These are phyloP conservation scores for Metarhizium robertsii DNA, from an alignment of 2,329 filamentous ascomycete species.

Conservation along the genomic window DNA sequence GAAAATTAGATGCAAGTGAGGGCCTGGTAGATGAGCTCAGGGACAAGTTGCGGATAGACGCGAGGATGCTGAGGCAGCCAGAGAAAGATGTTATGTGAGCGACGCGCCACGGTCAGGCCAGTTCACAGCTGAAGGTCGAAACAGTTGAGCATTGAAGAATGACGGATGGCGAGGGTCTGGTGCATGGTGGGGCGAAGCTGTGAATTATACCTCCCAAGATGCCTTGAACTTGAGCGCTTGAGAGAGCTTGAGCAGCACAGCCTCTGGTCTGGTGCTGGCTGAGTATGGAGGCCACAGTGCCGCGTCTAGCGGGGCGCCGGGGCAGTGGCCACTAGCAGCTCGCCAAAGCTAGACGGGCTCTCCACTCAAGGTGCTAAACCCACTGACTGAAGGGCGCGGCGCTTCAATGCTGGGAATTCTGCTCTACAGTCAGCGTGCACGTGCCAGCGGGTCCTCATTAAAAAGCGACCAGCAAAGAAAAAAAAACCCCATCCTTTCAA, in stretches of 20 bases:
- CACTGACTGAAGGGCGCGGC: too few relatives aligned
- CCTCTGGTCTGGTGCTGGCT: neutral
- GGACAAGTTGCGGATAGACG: neutral
- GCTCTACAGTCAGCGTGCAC: neutral
- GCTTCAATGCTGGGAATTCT: too few relatives aligned
- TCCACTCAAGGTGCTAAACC: neutral
- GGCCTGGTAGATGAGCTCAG: too few relatives aligned
- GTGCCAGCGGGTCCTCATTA: neutral
- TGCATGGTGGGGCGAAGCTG: conserved; percentile 1
- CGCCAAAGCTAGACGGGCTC: neutral
- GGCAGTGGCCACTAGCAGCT: neutral
- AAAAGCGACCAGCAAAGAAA: neutral
- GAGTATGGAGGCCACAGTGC: neutral
- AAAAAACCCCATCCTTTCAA: neutral
- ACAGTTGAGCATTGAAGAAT: neutral
- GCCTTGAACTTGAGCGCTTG: too few relatives aligned
- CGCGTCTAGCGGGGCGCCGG: neutral
- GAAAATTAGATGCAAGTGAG: too few relatives aligned
- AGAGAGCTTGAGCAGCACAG: too few relatives aligned
- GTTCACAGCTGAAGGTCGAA: neutral
- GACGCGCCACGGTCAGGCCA: neutral
- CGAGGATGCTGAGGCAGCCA: neutral
- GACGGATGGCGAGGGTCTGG: too few relatives aligned
- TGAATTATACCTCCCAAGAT: neutral
- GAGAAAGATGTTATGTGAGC: neutral